Evolutionary conservation across 495 filamentous ascomycete genomes (phyloP), one percentile per base, ranked within the genome.

Genomic region (Platismatia glauca): DNA sequence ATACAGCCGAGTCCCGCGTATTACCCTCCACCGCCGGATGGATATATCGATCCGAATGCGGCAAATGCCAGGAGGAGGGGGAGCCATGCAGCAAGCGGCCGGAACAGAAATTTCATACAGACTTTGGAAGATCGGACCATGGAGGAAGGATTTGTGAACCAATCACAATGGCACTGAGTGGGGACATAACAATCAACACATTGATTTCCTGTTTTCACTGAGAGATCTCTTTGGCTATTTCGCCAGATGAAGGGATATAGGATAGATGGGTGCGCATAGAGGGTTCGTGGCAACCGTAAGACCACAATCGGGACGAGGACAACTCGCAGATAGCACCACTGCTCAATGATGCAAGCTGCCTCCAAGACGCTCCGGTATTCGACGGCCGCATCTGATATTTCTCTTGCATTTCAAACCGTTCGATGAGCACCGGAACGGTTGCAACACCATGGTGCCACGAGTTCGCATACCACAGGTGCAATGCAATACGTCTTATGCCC

Each of bases 1-100:
- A 73, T 96, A 44, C 95, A 99, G 71, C 95, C 95, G 8, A 96
- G 91, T 63, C 95, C 95, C 3, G 95, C 95, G 11, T 99, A 99
- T 73, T 97, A 97, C 67, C 95, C 94, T 20, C 94, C 94, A 12
- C 92, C 92, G n/a, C 83, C 89, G 4, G 94, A 96, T 64, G 92
- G 91, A 11, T 82, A 88, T 50, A 82, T 86, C 15, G 85, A 89
- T 65, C 72, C 80, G 31, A 82, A 76, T 39, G 71, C 81, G 37
- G 56, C 61, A 41, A 87, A 84, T 67, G 82, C 87, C 48, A 80
- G 89, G 39, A 80, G 93, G 58, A 84, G 92, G 68, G 87, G 89
- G 27, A 95, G 90, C 64, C 83, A 90, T 68, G 81, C 85, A 33
- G 82, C 80, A 59, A 81, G 81, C 66, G 81, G 79, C 44, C 78